Conservation (phyloP, 495 filamentous ascomycete genomes). For the Chaetomium tenue region DNA sequence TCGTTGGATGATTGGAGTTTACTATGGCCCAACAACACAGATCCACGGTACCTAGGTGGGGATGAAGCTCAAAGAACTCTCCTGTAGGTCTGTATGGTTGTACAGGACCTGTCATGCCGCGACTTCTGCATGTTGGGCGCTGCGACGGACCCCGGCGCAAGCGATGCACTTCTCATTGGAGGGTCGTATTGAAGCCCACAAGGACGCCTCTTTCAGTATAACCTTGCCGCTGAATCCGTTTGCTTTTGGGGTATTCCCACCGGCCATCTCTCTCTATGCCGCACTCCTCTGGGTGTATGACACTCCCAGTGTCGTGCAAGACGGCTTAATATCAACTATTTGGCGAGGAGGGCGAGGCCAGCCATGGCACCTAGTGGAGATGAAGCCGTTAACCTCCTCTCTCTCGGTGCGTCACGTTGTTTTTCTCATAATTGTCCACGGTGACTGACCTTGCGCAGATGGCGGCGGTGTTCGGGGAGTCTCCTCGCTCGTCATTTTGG, state of each 20-base stretch:
- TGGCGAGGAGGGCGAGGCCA: not conserved
- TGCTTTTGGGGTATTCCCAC: not conserved
- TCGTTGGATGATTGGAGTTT: no score
- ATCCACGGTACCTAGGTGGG: no score
- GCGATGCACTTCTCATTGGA: slow-evolving; percentile 2
- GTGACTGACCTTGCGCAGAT: slow-evolving; percentile 26
- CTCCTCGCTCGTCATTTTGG: slow-evolving; percentile 37
- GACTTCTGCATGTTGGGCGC: not conserved
- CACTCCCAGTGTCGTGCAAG: not conserved
- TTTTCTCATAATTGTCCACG: not conserved
- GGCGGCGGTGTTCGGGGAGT: slow-evolving; percentile 43
- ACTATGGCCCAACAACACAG: no score
- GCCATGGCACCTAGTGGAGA: not conserved
- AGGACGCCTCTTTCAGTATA: not conserved
- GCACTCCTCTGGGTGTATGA: not conserved
- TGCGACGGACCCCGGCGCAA: slow-evolving; percentile 4
- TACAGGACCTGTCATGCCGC: not conserved
- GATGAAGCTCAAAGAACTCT: not conserved
- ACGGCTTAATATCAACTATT: not conserved
- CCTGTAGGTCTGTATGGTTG: no score
- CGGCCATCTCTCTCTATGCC: not conserved
- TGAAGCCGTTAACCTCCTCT: slow-evolving; percentile 25
- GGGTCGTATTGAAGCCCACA: not conserved
- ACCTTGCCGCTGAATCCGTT: not conserved
- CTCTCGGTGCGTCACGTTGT: slow-evolving; percentile 21